Conservation (phyloP, 116 monocot species). For the Cymodocea nodosa region DNA sequence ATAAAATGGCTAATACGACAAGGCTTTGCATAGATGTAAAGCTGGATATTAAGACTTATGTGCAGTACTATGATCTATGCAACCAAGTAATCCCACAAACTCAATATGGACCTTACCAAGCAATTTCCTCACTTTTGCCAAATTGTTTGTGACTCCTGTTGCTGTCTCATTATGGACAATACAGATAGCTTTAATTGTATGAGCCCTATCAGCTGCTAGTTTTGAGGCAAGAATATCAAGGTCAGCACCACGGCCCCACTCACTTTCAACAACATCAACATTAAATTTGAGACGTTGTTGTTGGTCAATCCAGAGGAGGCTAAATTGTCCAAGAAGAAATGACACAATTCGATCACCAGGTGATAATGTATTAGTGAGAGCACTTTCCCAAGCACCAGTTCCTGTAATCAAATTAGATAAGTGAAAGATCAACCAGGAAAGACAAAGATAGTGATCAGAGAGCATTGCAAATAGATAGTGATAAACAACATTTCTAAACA, state of each 20-base stretch:
- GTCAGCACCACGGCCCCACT: constrained; percentile 83
- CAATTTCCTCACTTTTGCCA: constrained; percentile 56
- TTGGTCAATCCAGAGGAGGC: constrained; percentile 89
- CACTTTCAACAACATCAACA: constrained; percentile 90
- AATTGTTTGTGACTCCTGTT: constrained; percentile 86
- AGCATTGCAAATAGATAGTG: too few relatives aligned
- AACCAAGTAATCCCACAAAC: too few relatives aligned
- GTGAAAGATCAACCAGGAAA: too few relatives aligned
- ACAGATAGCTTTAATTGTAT: constrained; percentile 76
- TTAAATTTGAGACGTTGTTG: constrained; percentile 80
- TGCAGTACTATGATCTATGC: too few relatives aligned
- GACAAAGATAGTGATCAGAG: too few relatives aligned
- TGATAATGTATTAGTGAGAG: constrained; percentile 85
- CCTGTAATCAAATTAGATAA: constrained; percentile 19
- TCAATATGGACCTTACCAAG: constrained; percentile 32
- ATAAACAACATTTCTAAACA: too few relatives aligned
- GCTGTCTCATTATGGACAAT: constrained; percentile 96
- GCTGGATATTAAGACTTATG: too few relatives aligned
- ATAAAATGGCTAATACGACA: too few relatives aligned
- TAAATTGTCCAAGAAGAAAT: constrained; percentile 82
- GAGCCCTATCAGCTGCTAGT: constrained; percentile 36
- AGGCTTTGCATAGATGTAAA: too few relatives aligned
- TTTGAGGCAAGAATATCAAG: constrained; percentile 62
- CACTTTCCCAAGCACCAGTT: constrained; percentile 97
- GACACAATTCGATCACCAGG: constrained; percentile 74